Percentiles rank a stretch among this genome's conserved stretches.
Conservation (phyloP, 106 monocot species). For the Agapanthus africanus region DNA sequence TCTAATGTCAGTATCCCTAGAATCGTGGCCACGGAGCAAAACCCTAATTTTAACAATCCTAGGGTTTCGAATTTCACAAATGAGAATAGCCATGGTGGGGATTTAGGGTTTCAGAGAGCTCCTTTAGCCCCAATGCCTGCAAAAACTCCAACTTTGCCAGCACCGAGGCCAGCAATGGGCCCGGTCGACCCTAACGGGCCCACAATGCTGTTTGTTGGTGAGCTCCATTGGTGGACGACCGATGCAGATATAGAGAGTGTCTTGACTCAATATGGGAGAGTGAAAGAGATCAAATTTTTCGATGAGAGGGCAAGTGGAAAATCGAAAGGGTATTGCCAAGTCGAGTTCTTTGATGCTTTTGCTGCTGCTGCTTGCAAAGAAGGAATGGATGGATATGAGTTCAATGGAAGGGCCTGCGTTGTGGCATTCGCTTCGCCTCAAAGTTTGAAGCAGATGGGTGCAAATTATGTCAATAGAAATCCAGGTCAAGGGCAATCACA, state of each 20-base stretch:
- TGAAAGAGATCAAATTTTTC: constrained; percentile 68
- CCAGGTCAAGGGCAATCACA: constrained; percentile 28
- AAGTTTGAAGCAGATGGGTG: constrained; percentile 40
- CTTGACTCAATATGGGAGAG: constrained; percentile 42
- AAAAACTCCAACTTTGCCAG: neutral
- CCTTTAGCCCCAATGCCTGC: neutral
- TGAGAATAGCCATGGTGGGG: neutral
- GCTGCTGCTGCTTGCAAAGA: constrained; percentile 54
- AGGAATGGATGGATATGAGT: constrained; percentile 57
- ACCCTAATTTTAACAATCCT: neutral
- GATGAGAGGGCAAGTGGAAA: constrained; percentile 77
- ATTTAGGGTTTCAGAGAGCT: constrained; percentile 8
- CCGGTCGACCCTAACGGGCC: constrained; percentile 21
- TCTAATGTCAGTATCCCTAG: no score
- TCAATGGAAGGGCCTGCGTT: constrained; percentile 55
- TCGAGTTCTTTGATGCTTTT: constrained; percentile 54
- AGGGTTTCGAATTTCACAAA: neutral
- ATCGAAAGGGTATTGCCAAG: constrained; percentile 72
- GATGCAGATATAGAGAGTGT: constrained; percentile 55
- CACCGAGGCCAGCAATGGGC: neutral
- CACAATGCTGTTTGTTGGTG: constrained; percentile 49
- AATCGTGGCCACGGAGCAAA: neutral
- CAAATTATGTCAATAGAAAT: constrained; percentile 25
- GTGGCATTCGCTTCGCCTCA: constrained; percentile 55
- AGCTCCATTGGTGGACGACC: constrained; percentile 78